Base-by-base conservation (phyloP, 1,139 yeast genomes). In the Oligophagozyma castellii region DNA sequence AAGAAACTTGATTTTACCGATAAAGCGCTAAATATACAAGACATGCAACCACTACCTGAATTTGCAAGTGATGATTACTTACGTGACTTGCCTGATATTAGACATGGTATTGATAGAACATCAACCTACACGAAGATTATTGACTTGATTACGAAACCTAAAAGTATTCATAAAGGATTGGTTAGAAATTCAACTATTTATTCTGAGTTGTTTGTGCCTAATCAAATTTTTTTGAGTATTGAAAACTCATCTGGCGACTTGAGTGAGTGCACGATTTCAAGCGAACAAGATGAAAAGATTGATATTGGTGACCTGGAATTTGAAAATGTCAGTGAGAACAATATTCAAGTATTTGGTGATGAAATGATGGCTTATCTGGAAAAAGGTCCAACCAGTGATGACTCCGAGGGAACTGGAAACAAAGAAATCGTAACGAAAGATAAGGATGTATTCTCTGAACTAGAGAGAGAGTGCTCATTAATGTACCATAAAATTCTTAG, bases 51-150 rank as follows among this genome's bases (percentile, higher is more conserved):
- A 5, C 36, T 48, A 25, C 46, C 46, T 7, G 39, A 36, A 16
- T 26, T 68, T 31, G 65, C 65, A 5, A 57, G 64, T 28, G 61
- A 61, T 8, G 68, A 63, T 22, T 51, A 64, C 1, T 53, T 73
- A 18, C 67, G 56, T 32, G 80, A 74, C 39, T 53, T 75, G 22
- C 83, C 83, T 2, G 68, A 76, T 0, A 72, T 73, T 23, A 83
- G 83, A 0, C 75, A 64, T 42, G 55, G 76, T 27, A 73, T 78
- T 35, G 86, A 77, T 44, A 74, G 72, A 42, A 70, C 70, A 44
- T 54, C 73, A 30, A 58, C 78, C 35, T 59, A 73, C 31, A 71
- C 76, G 1, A 76, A 75, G 45, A 57, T 76, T 5, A 34, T 64
- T 66, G 16, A 63, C 63, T 33, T 51, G 70, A 19, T 46, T 71